phyloP scores from a whole-genome alignment of 352 stramenopile genomes.

The Saprolegnia diclina region DNA sequence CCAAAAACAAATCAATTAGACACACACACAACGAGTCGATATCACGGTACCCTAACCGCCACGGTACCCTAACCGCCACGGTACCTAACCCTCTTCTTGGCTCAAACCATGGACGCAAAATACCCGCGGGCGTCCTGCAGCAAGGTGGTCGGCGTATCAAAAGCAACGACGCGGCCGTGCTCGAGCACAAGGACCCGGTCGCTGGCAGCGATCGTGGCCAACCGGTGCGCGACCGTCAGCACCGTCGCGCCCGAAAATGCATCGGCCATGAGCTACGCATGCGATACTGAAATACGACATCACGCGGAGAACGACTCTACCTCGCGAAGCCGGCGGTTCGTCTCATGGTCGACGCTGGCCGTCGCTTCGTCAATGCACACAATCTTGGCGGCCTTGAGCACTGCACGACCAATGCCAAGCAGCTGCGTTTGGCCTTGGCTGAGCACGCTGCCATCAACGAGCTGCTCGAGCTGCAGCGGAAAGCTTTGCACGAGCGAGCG shows the following conservation, averaged over 20 bases:
- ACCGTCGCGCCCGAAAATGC: constrained; percentile 93
- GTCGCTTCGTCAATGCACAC: constrained; percentile 91
- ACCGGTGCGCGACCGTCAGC: constrained; percentile 95
- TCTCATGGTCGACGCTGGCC: constrained; percentile 86
- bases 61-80: neutral
- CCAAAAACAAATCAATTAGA: too few species aligned
- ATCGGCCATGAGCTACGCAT: constrained; percentile 72
- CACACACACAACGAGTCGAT: too few species aligned
- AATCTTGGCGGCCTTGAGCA: constrained; percentile 88
- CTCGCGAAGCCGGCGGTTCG: constrained; percentile 67
- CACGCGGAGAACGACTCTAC: neutral
- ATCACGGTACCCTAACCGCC: too few species aligned
- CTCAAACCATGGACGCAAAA: constrained; percentile 26
- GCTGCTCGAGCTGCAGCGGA: constrained; percentile 37
- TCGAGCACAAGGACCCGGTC: constrained; percentile 80
- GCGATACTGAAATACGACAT: neutral
- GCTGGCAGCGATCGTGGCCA: constrained; percentile 94
- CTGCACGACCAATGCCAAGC: constrained; percentile 63
- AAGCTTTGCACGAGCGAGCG: constrained; percentile 42
- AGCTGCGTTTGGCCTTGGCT: constrained; percentile 73
- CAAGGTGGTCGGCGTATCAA: constrained; percentile 10
- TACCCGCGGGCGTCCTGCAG: constrained; percentile 18
- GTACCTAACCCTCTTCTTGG: neutral
- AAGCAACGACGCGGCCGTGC: constrained; percentile 45
- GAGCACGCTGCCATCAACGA: constrained; percentile 41